Evolutionary conservation across 2,329 filamentous ascomycete species (phyloP).

Genomic region (Lithohypha guttulata): DNA sequence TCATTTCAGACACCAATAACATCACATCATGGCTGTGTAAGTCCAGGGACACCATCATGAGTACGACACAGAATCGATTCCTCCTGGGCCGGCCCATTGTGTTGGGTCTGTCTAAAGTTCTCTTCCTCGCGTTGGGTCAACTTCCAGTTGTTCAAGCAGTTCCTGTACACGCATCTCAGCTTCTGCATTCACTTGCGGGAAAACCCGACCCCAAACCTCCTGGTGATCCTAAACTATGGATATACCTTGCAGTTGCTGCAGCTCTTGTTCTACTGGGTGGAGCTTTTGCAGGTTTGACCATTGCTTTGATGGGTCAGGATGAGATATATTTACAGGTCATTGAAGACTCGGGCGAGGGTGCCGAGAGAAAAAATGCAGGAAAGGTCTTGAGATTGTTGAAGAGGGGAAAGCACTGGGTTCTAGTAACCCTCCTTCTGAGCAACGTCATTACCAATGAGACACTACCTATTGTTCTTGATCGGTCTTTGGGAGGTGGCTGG

Average conservation of each 20-base stretch:
- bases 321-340: conserved; percentile 96
- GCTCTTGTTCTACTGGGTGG: conserved; percentile 77
- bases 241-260: conserved; percentile 69
- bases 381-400: conserved; percentile 70
- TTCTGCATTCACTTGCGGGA: conserved; percentile 18
- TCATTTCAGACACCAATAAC: too few species aligned
- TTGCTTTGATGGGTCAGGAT: conserved; percentile 61
- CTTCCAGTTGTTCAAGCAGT: conserved; percentile 31
- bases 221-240: conserved; percentile 59
- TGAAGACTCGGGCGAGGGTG: conserved; percentile 67
- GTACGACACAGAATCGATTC: conserved; percentile 14
- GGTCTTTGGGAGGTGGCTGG: conserved; percentile 87
- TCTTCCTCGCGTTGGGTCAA: conserved; percentile 29
- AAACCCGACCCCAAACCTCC: conserved; percentile 39
- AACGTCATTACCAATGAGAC: conserved; percentile 99
- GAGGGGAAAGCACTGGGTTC: conserved; percentile 93
- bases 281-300: conserved; percentile 84
- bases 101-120: conserved; percentile 32
- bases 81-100: conserved; percentile 30
- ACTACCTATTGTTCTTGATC: conserved; percentile 84
- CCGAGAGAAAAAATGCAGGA: conserved; percentile 76
- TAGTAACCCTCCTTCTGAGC: conserved; percentile 84
- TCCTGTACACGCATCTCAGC: conserved; percentile 22
- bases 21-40: conserved; percentile 5
- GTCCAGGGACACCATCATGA: neutral